Conservation (phyloP, 352 stramenopile species). For the Aphanomyces stellatus region DNA sequence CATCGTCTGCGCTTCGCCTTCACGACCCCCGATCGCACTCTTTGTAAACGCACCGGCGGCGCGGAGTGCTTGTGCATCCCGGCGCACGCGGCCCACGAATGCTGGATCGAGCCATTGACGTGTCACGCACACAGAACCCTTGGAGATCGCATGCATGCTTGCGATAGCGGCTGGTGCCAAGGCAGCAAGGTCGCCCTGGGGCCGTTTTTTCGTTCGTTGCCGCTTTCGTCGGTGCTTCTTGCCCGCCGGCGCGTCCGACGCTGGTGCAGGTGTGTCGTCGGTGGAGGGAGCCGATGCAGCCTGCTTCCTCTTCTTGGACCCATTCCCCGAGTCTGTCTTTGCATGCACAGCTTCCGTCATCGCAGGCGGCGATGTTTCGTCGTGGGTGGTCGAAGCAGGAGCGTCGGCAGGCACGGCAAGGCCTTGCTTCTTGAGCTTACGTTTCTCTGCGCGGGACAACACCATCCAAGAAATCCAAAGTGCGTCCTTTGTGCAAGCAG, state of each 20-base stretch:
- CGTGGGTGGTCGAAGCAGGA: background rate
- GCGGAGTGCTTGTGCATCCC: background rate
- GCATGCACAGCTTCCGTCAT: background rate
- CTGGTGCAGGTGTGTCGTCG: background rate
- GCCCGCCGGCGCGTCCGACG: background rate
- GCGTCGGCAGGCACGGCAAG: background rate
- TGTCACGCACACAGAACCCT: background rate
- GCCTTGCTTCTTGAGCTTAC: background rate
- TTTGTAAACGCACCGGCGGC: slow-evolving; percentile 3
- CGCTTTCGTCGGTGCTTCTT: background rate
- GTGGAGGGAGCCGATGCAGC: background rate
- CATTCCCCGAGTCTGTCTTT: too few relatives aligned
- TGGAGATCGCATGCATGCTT: background rate
- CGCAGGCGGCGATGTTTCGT: background rate
- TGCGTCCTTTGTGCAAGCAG: background rate
- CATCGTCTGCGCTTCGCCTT: slow-evolving; percentile 7
- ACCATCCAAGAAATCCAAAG: background rate
- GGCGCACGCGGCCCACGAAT: background rate
- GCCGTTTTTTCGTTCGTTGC: background rate
- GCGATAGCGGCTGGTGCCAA: background rate
- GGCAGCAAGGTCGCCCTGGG: too few relatives aligned
- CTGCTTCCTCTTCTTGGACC: background rate
- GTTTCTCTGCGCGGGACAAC: background rate
- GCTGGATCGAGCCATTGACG: background rate
- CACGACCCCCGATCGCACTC: slow-evolving; percentile 3